Percentiles rank a stretch among this genome's conserved stretches.
Evolutionary conservation across 495 filamentous ascomycete species (phyloP).

Genomic region (Xylaria cubensis): DNA sequence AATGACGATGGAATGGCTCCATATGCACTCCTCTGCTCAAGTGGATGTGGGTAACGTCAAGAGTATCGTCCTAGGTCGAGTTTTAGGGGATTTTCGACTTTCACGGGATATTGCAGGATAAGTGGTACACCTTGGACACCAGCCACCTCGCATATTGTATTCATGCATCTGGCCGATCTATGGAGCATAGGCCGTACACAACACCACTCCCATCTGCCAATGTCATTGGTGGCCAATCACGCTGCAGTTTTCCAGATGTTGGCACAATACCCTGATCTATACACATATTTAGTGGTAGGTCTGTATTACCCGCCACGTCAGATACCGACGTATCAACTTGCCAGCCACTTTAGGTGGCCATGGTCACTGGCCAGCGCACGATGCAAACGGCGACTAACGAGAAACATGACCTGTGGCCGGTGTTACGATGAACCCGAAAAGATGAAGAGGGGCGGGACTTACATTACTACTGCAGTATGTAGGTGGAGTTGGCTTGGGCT

Average conservation of each 20-base stretch:
- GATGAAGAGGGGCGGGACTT: not conserved
- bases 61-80: not conserved
- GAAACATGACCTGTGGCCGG: constrained; percentile 2
- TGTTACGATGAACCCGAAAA: constrained; percentile 13
- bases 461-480: not conserved
- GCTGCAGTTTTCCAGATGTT: not conserved
- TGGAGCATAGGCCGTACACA: not conserved
- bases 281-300: not conserved
- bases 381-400: constrained; percentile 18
- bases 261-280: not conserved
- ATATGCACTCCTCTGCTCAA: not conserved
- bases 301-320: constrained; percentile 22
- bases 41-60: not conserved
- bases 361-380: constrained; percentile 21
- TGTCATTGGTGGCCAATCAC: not conserved
- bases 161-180: not conserved
- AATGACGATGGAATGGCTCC: not conserved
- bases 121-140: not conserved
- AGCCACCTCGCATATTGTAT: not conserved
- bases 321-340: constrained; percentile 16
- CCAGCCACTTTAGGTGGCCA: not conserved
- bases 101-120: not conserved
- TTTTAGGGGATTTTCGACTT: not conserved
- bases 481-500: not conserved
- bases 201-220: not conserved